phyloP scores from a whole-genome alignment of 768 basidiomycete species.

The Termitomyces sp. region DNA sequence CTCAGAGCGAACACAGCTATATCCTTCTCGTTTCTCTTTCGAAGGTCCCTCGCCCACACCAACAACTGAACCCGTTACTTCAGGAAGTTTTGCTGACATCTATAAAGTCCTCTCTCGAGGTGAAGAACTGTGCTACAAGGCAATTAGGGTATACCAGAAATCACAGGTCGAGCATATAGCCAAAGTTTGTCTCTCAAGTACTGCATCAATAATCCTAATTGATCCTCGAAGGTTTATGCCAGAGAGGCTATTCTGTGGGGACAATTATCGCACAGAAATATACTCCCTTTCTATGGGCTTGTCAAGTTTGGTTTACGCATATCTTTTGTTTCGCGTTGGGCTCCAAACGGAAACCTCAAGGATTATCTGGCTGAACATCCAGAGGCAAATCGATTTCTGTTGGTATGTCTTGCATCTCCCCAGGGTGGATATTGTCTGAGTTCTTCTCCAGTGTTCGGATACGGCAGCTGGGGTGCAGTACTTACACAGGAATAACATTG shows the following conservation, averaged over 20 bases:
- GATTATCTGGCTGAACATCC: constrained; percentile 17
- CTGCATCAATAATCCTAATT: neutral
- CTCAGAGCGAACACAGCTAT: neutral
- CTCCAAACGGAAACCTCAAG: constrained; percentile 27
- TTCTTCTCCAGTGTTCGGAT: constrained; percentile 22
- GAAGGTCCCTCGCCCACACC: neutral
- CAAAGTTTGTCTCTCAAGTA: neutral
- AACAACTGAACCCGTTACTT: neutral
- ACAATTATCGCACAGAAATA: neutral
- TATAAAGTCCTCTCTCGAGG: neutral
- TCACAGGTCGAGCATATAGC: neutral
- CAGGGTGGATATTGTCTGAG: neutral
- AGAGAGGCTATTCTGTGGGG: constrained; percentile 6
- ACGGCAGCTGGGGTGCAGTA: constrained; percentile 22
- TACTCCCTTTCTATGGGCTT: constrained; percentile 31
- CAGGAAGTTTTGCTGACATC: constrained; percentile 5
- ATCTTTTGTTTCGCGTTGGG: constrained; percentile 31
- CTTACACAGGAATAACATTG: neutral
- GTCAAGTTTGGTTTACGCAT: constrained; percentile 17
- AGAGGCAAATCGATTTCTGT: neutral
- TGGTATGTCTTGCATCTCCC: neutral
- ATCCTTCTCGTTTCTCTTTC: neutral
- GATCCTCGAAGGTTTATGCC: constrained; percentile 5
- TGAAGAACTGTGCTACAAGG: constrained; percentile 2
- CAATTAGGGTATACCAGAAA: neutral